Evolutionary conservation across 805 yeast genomes (phyloP).

Genomic region (Cyberlindnera euphorbiae): DNA sequence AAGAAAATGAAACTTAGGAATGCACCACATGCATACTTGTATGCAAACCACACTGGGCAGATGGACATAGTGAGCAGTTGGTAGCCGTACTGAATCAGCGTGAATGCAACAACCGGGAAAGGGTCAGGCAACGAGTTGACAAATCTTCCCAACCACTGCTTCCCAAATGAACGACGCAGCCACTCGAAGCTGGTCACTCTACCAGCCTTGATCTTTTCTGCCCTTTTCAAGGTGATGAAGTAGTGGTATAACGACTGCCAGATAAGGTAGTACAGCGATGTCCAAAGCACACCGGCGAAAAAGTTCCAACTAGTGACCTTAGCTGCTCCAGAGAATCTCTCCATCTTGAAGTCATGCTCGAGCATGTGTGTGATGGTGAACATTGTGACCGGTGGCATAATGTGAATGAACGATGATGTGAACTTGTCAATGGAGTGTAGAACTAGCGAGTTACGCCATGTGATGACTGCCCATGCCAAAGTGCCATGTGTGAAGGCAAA

Average conservation of each 20-base stretch:
- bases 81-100: slow-evolving; percentile 79
- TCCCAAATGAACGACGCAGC: slow-evolving; percentile 66
- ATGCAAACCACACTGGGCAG: slow-evolving; percentile 83
- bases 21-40: slow-evolving; percentile 58
- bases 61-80: slow-evolving; percentile 83
- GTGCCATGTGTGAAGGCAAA: slow-evolving; percentile 89
- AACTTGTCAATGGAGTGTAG: slow-evolving; percentile 89
- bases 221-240: slow-evolving; percentile 77
- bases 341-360: slow-evolving; percentile 39
- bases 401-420: slow-evolving; percentile 85
- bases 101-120: slow-evolving; percentile 83
- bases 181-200: slow-evolving; percentile 84
- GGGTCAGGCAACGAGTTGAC: slow-evolving; percentile 82
- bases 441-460: slow-evolving; percentile 93
- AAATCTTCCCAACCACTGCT: slow-evolving; percentile 61
- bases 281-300: slow-evolving; percentile 63
- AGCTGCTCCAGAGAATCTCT: slow-evolving; percentile 79
- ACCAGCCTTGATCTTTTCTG: slow-evolving; percentile 80
- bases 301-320: slow-evolving; percentile 68
- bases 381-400: slow-evolving; percentile 84
- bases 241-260: slow-evolving; percentile 93
- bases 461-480: slow-evolving; percentile 85
- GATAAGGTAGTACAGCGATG: slow-evolving; percentile 74
- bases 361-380: slow-evolving; percentile 81
- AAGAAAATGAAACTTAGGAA: slow-evolving; percentile 72